Conservation (phyloP, 148 eudicot genomes). For the Rhododendron mucronatum region DNA sequence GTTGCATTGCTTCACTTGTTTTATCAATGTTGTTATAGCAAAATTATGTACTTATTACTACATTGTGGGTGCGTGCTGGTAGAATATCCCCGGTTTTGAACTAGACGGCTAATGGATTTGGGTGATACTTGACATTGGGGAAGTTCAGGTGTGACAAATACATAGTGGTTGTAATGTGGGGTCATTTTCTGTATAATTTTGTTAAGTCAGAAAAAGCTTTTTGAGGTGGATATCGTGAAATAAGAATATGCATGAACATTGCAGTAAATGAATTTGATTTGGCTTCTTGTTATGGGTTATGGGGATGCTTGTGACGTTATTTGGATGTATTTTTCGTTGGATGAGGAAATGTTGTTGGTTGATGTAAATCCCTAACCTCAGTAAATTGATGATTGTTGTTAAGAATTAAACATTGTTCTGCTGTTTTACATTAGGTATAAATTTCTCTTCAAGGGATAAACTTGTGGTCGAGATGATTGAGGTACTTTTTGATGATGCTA, state of each 20-base stretch:
- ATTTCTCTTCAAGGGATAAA: not conserved
- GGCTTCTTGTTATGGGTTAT: not conserved
- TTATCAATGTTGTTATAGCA: not conserved
- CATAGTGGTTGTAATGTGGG: not conserved
- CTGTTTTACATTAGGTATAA: conserved; percentile 3
- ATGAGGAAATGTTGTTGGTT: not conserved
- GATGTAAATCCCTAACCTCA: not conserved
- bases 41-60: not conserved
- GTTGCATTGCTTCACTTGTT: not conserved
- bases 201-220: not conserved
- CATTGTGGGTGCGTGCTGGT: not conserved
- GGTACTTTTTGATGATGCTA: conserved; percentile 36
- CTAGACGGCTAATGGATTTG: not conserved
- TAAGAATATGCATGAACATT: not conserved
- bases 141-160: not conserved
- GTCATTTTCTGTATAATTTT: not conserved
- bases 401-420: not conserved
- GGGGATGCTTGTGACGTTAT: not conserved
- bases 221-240: not conserved
- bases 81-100: not conserved
- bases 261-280: not conserved
- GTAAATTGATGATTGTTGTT: not conserved
- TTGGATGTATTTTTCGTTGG: not conserved
- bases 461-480: conserved; percentile 23
- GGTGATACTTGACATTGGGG: not conserved